A percentile compares a stretch with the other conserved stretches of the same genome.
Evolutionary conservation across 257 asterid species (phyloP).

Genomic region (Catharanthus roseus): DNA sequence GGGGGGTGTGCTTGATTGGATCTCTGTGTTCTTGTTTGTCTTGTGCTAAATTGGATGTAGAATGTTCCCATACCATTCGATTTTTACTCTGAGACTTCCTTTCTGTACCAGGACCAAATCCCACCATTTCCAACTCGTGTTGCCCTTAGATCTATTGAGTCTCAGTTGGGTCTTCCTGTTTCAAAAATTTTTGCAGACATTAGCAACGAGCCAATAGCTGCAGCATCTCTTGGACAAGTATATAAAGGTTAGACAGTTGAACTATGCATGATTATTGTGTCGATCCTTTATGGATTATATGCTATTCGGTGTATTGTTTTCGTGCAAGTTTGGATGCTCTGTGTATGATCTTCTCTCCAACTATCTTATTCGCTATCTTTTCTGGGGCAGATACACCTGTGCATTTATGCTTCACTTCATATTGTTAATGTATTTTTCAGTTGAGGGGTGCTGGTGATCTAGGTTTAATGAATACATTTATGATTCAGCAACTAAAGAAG

Average conservation of each 20-base stretch:
- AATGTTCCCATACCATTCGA: neutral
- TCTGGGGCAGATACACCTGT: neutral
- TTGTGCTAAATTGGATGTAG: neutral
- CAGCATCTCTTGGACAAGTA: slow-evolving; percentile 97
- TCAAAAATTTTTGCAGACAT: slow-evolving; percentile 85
- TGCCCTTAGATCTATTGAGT: slow-evolving; percentile 80
- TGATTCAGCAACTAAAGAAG: neutral
- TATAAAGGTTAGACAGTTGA: slow-evolving; percentile 70
- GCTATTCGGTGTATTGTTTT: neutral
- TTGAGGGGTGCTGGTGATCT: neutral
- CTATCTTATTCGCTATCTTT: neutral
- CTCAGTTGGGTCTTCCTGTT: slow-evolving; percentile 79
- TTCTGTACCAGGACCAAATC: slow-evolving; percentile 75
- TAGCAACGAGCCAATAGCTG: slow-evolving; percentile 87
- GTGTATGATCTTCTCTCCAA: neutral
- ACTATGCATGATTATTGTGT: neutral
- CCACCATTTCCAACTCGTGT: slow-evolving; percentile 85
- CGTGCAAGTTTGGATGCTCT: neutral
- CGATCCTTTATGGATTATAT: neutral
- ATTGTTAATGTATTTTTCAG: neutral
- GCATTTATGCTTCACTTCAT: neutral
- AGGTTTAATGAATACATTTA: neutral
- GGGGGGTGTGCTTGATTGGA: neutral
- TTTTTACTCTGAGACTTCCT: slow-evolving; percentile 22
- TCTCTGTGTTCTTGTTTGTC: neutral